Percentiles rank a stretch among this genome's conserved stretches.
Conservation (phyloP, 257 asterid species). For the Forsythia viridissima region DNA sequence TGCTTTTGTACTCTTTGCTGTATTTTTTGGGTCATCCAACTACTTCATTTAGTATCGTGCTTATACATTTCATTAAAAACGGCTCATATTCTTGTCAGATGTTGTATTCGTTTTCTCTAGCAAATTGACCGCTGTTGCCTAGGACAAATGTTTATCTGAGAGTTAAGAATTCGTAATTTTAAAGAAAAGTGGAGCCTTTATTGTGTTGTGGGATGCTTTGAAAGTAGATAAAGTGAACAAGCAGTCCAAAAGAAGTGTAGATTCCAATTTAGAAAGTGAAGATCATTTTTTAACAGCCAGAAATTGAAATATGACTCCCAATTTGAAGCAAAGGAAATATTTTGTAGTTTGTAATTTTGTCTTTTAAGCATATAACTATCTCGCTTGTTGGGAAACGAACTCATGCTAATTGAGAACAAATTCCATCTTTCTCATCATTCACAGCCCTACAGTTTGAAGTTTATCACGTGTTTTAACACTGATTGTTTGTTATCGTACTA, state of each 20-base stretch:
- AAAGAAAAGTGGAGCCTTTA: neutral
- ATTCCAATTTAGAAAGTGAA: neutral
- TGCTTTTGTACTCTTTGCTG: neutral
- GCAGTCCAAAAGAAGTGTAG: neutral
- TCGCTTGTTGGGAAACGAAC: neutral
- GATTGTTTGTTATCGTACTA: neutral
- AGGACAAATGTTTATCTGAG: neutral
- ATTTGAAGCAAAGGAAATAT: neutral
- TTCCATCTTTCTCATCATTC: neutral
- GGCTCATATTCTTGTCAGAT: too few species aligned
- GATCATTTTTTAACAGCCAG: neutral
- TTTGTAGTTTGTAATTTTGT: too few species aligned
- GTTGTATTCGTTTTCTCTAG: too few species aligned
- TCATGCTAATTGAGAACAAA: neutral
- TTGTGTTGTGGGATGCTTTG: neutral
- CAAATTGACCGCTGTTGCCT: neutral
- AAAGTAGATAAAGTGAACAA: neutral
- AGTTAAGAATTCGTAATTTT: neutral
- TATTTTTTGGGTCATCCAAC: neutral
- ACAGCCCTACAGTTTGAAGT: neutral
- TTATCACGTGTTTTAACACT: neutral
- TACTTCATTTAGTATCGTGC: too few species aligned
- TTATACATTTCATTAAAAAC: too few species aligned
- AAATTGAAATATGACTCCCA: neutral
- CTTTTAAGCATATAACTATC: neutral